phyloP scores from a whole-genome alignment of 495 filamentous ascomycete genomes.

The Hyphodiscus hymeniophilus region DNA sequence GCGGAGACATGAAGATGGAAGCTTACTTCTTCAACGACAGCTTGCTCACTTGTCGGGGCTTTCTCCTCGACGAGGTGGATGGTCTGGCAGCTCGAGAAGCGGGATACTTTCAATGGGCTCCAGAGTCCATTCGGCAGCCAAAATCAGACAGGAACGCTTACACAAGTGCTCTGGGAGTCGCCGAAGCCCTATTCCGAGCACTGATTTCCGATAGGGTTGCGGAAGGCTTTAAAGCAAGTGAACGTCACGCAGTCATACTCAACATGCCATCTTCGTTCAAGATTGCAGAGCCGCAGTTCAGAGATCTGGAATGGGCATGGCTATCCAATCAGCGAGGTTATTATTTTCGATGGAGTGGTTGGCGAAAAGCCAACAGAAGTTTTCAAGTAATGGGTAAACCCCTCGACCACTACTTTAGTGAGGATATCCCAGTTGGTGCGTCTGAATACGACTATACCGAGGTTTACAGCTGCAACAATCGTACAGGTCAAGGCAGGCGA shows the following conservation, averaged over 20 bases:
- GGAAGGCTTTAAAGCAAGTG: conserved; percentile 6
- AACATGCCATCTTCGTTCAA: no score
- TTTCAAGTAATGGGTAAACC: no score
- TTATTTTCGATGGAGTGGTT: no score
- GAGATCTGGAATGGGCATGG: no score
- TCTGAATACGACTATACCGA: no score
- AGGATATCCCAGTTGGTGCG: no score
- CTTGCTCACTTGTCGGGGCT: conserved; percentile 12
- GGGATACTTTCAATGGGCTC: conserved; percentile 15
- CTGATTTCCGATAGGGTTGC: conserved; percentile 10
- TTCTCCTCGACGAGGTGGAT: conserved; percentile 13
- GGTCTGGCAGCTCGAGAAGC: conserved; percentile 13
- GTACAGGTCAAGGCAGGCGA: no score
- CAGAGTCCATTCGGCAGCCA: conserved; percentile 8
- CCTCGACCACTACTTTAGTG: no score
- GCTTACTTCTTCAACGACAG: not conserved
- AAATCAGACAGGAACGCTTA: conserved; percentile 6
- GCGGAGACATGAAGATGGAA: not conserved
- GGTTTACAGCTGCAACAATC: no score
- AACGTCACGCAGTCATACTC: conserved; percentile 8
- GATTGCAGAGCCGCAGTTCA: no score
- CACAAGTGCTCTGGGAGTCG: not conserved
- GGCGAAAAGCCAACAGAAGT: no score
- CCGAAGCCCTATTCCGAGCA: conserved; percentile 11
- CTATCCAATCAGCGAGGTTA: no score